These are phyloP conservation scores for Diutina mesorugosa DNA, from an alignment of 1,139 yeast species.

Conservation along the genomic window DNA sequence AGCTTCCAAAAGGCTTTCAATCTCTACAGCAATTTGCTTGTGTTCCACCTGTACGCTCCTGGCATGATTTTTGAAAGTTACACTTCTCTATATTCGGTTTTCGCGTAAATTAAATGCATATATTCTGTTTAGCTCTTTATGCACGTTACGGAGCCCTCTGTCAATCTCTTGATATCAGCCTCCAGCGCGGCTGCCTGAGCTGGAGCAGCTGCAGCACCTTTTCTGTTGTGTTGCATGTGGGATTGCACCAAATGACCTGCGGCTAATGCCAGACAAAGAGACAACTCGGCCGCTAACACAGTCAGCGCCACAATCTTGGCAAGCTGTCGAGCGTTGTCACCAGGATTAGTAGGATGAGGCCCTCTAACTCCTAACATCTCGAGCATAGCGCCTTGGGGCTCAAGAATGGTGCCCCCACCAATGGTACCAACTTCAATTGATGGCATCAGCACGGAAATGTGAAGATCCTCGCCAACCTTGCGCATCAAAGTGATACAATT, in stretches of 20 bases:
- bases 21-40: not conserved
- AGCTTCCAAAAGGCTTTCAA: too few species aligned
- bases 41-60: too few species aligned
- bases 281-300: constrained; percentile 92
- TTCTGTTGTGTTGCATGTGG: constrained; percentile 93
- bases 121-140: not conserved
- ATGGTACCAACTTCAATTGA: constrained; percentile 98
- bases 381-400: constrained; percentile 94
- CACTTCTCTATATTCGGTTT: too few species aligned
- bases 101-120: not conserved
- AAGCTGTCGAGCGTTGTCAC: constrained; percentile 86
- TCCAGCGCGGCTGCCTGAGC: constrained; percentile 11
- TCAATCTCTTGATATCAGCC: constrained; percentile 3
- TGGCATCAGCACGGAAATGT: constrained; percentile 95
- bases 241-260: constrained; percentile 98
- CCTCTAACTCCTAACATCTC: constrained; percentile 92
- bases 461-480: constrained; percentile 55
- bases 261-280: constrained; percentile 88
- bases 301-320: constrained; percentile 94
- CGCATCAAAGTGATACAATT: constrained; percentile 95
- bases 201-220: constrained; percentile 33
- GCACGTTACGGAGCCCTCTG: constrained; percentile 1
- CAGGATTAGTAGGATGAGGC: constrained; percentile 89
- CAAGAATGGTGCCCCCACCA: constrained; percentile 97
- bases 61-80: too few species aligned